Evolutionary conservation across 192 early-diverging fungal species (phyloP).

Genomic region (Piromyces sp.): DNA sequence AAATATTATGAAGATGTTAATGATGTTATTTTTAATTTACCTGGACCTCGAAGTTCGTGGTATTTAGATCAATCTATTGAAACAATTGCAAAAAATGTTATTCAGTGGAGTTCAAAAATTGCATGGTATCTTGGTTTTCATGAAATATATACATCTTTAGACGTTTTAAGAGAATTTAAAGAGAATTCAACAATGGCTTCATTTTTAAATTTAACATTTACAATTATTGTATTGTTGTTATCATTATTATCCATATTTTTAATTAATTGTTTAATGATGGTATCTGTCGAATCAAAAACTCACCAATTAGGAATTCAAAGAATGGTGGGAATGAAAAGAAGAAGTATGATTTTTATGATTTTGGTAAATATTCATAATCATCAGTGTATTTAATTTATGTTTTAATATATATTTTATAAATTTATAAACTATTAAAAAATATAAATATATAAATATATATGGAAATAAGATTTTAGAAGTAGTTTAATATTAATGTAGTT

Average conservation of each 20-base stretch:
- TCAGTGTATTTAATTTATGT: too few relatives aligned
- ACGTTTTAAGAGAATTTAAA: not conserved
- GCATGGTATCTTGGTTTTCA: conserved; percentile 7
- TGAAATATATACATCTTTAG: not conserved
- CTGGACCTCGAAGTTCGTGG: not conserved
- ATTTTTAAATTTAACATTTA: conserved; percentile 10
- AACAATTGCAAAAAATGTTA: conserved; percentile 1
- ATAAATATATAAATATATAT: not conserved
- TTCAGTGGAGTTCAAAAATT: conserved; percentile 6
- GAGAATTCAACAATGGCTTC: conserved; percentile 4
- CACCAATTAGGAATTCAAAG: conserved; percentile 13
- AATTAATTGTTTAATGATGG: conserved; percentile 15
- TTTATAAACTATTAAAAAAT: too few relatives aligned
- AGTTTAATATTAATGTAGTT: too few relatives aligned
- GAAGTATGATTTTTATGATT: conserved; percentile 1
- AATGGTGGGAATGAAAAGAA: conserved; percentile 12
- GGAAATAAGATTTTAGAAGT: too few relatives aligned
- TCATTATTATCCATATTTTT: conserved; percentile 10
- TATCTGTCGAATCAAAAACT: conserved; percentile 13
- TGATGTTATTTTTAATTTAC: not conserved
- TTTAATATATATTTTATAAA: too few relatives aligned
- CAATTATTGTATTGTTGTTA: conserved; percentile 11
- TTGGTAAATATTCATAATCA: not conserved
- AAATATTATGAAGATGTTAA: not conserved
- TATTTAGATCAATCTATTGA: not conserved